Evolutionary conservation across 345 rosid genomes (phyloP).

Genomic region (Odontarrhena argentea): DNA sequence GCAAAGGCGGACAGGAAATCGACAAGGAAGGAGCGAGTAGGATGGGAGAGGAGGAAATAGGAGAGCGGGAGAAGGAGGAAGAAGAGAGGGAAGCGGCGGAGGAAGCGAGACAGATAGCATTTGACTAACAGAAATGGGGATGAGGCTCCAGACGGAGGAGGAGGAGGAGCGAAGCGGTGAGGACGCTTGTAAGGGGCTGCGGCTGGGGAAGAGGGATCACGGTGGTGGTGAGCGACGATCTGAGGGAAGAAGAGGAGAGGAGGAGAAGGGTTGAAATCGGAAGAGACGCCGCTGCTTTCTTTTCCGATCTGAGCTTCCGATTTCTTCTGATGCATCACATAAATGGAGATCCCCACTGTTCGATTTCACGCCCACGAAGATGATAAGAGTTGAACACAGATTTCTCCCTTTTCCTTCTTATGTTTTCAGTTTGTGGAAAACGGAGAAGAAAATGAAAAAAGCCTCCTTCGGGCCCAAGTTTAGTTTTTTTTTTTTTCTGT

Average conservation of each 20-base stretch:
- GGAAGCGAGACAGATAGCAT: constrained; percentile 45
- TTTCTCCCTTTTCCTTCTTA: background rate
- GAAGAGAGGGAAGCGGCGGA: constrained; percentile 47
- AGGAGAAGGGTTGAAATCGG: constrained; percentile 85
- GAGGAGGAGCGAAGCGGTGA: constrained; percentile 49
- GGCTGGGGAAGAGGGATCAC: constrained; percentile 56
- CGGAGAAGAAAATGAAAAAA: background rate
- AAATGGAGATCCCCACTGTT: constrained; percentile 23
- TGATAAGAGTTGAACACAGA: background rate
- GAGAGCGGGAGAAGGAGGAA: constrained; percentile 73
- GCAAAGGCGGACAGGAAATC: constrained; percentile 85
- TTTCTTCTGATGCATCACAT: constrained; percentile 99
- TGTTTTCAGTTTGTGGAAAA: background rate
- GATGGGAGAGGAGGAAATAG: constrained; percentile 77
- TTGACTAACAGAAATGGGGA: constrained; percentile 46
- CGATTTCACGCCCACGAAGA: constrained; percentile 13
- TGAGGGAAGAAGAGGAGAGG: constrained; percentile 51
- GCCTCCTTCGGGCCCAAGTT: constrained; percentile 6
- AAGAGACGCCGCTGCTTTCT: constrained; percentile 99
- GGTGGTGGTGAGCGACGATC: constrained; percentile 41
- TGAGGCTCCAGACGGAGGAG: constrained; percentile 39
- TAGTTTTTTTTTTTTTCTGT: background rate
- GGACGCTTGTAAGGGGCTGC: constrained; percentile 75
- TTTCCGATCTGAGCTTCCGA: constrained; percentile 99
- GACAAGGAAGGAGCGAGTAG: constrained; percentile 74